These are phyloP conservation scores for Balansia obtecta DNA, from an alignment of 2,329 filamentous ascomycete genomes.

Conservation along the genomic window DNA sequence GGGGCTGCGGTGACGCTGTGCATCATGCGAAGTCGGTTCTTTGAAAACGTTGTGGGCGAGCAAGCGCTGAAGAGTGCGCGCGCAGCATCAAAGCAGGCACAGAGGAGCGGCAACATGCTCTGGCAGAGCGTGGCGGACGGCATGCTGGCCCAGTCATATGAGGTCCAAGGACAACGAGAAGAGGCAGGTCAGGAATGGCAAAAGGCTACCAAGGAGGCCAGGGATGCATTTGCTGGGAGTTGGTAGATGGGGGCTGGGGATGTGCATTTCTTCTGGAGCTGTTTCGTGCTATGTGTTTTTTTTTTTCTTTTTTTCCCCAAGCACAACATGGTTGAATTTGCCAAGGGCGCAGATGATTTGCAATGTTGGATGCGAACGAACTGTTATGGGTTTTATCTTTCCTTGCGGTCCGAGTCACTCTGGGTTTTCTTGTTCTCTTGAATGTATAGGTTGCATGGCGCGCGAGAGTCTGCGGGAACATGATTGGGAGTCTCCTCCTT, in stretches of 20 bases:
- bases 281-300: no score
- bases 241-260: slow-evolving; percentile 11
- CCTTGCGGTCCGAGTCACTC: neutral
- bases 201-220: slow-evolving; percentile 29
- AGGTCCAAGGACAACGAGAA: slow-evolving; percentile 52
- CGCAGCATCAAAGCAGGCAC: slow-evolving; percentile 55
- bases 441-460: neutral
- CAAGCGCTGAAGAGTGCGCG: slow-evolving; percentile 66
- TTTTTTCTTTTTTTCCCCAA: no score
- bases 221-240: slow-evolving; percentile 27
- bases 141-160: slow-evolving; percentile 63
- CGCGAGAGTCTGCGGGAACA: neutral
- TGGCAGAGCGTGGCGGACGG: slow-evolving; percentile 75
- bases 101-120: slow-evolving; percentile 55
- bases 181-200: slow-evolving; percentile 29
- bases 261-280: slow-evolving; percentile 7
- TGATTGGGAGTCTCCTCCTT: neutral
- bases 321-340: no score
- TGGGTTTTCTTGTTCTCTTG: neutral
- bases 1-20: slow-evolving; percentile 73
- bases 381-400: slow-evolving; percentile 1
- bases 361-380: neutral
- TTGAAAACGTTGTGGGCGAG: slow-evolving; percentile 68
- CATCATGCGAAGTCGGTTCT: slow-evolving; percentile 75
- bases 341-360: neutral